These are phyloP conservation scores for Farysia itapuensis DNA, from an alignment of 1,284 basidiomycete genomes.

Conservation along the genomic window DNA sequence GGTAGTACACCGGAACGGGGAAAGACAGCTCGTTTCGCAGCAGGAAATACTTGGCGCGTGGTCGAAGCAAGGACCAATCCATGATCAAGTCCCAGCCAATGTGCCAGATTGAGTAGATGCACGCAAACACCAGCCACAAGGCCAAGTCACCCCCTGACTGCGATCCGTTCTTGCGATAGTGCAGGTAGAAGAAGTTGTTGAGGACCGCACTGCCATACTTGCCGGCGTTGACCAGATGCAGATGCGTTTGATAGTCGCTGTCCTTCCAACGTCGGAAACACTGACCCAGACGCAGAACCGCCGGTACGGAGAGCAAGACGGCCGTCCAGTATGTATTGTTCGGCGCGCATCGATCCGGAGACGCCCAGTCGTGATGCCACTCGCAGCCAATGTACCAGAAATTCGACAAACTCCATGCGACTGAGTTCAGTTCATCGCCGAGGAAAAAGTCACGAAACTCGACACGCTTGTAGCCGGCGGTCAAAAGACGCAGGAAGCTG, in stretches of 20 bases:
- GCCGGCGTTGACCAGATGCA: constrained; percentile 81
- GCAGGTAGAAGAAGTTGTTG: constrained; percentile 55
- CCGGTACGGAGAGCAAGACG: constrained; percentile 69
- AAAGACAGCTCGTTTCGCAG: constrained; percentile 71
- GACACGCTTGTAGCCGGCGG: constrained; percentile 68
- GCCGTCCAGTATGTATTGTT: constrained; percentile 55
- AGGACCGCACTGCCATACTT: constrained; percentile 55
- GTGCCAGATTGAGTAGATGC: constrained; percentile 72
- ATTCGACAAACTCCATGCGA: constrained; percentile 60
- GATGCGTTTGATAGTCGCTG: constrained; percentile 66
- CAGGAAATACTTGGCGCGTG: constrained; percentile 67
- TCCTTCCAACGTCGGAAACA: constrained; percentile 83
- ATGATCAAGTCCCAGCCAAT: constrained; percentile 72
- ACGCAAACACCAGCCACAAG: constrained; percentile 65
- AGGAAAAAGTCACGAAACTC: constrained; percentile 59
- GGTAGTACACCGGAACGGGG: constrained; percentile 61
- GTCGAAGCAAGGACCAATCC: constrained; percentile 69
- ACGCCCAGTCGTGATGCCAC: constrained; percentile 63
- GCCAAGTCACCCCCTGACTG: constrained; percentile 6
- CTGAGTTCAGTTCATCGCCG: constrained; percentile 59
- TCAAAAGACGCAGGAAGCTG: constrained; percentile 65
- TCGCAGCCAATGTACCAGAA: constrained; percentile 70
- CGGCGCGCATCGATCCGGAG: constrained; percentile 38
- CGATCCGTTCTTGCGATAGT: constrained; percentile 52
- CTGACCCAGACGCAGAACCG: constrained; percentile 76